phyloP scores from a whole-genome alignment of 2,329 filamentous ascomycete species.

The Aspergillus viridinutans region DNA sequence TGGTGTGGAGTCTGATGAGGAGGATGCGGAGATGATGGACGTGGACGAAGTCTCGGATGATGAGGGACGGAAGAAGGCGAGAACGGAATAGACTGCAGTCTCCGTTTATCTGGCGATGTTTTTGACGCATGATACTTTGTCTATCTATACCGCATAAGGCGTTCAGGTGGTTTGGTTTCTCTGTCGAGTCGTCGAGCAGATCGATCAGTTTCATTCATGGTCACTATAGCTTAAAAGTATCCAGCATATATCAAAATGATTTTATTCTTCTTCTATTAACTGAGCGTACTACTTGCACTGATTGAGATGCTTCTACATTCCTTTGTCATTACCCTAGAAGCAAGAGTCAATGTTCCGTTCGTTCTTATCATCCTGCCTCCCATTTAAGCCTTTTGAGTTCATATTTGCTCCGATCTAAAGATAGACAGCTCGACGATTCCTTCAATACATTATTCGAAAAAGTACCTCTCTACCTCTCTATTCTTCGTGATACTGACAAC shows the following conservation, averaged over 20 bases:
- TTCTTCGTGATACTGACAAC: background rate
- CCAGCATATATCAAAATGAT: background rate
- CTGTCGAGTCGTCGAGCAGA: conserved; percentile 8
- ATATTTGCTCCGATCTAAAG: background rate
- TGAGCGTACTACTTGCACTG: background rate
- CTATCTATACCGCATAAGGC: conserved; percentile 15
- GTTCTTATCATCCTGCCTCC: background rate
- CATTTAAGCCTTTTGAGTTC: background rate
- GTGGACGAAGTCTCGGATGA: conserved; percentile 38
- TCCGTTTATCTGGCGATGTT: conserved; percentile 18
- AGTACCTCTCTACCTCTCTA: too few species aligned
- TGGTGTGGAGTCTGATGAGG: conserved; percentile 55
- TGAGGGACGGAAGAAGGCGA: conserved; percentile 31
- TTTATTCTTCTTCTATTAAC: background rate
- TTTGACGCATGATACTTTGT: conserved; percentile 21
- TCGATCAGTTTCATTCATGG: conserved; percentile 1
- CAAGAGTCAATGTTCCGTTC: background rate
- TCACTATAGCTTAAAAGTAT: conserved; percentile 1
- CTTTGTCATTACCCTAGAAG: background rate
- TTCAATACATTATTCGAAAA: too few species aligned
- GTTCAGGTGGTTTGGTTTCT: conserved; percentile 14
- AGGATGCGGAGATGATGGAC: conserved; percentile 49
- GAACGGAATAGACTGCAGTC: conserved; percentile 26
- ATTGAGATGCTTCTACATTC: too few species aligned
- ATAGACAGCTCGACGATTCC: too few species aligned